Conservation (phyloP, 164 flowering plant species). For the Saururus chinensis region DNA sequence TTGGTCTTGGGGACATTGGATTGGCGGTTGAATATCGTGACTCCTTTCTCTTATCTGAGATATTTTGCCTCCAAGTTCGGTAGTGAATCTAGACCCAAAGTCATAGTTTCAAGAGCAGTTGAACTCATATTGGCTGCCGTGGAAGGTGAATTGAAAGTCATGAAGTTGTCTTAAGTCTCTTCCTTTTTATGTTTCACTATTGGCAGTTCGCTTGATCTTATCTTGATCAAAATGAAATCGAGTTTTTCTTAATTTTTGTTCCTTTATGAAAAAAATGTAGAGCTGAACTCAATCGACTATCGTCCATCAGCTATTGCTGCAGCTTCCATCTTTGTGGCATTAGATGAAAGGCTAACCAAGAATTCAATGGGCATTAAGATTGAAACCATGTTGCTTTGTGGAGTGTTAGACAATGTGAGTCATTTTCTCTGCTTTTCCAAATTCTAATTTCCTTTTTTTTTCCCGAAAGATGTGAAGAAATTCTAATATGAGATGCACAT, state of each 20-base stretch:
- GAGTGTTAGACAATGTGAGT: slow-evolving; percentile 34
- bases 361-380: slow-evolving; percentile 34
- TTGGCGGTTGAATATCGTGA: slow-evolving; percentile 52
- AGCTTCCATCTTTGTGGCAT: slow-evolving; percentile 45
- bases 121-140: slow-evolving; percentile 28
- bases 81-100: slow-evolving; percentile 13
- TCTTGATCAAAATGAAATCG: neutral
- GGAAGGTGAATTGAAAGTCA: slow-evolving; percentile 27
- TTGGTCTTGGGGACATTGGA: slow-evolving; percentile 51
- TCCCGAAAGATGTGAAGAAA: neutral
- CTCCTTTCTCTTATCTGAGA: slow-evolving; percentile 54
- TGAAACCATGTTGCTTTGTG: slow-evolving; percentile 15
- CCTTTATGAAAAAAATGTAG: slow-evolving; percentile 19
- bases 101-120: slow-evolving; percentile 14
- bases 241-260: neutral
- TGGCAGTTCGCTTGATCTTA: neutral
- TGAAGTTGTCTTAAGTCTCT: too few species aligned
- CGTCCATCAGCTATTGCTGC: slow-evolving; percentile 60
- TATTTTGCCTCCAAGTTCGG: slow-evolving; percentile 36
- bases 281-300: slow-evolving; percentile 28
- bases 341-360: slow-evolving; percentile 31
- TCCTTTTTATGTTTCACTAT: slow-evolving; percentile 1
- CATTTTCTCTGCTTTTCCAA: neutral
- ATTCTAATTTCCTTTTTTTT: neutral
- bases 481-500: slow-evolving; percentile 5